A percentile compares a stretch with the other conserved stretches of the same genome.
phyloP scores from a whole-genome alignment of 495 filamentous ascomycete species.

The Pyrenula aspistea region DNA sequence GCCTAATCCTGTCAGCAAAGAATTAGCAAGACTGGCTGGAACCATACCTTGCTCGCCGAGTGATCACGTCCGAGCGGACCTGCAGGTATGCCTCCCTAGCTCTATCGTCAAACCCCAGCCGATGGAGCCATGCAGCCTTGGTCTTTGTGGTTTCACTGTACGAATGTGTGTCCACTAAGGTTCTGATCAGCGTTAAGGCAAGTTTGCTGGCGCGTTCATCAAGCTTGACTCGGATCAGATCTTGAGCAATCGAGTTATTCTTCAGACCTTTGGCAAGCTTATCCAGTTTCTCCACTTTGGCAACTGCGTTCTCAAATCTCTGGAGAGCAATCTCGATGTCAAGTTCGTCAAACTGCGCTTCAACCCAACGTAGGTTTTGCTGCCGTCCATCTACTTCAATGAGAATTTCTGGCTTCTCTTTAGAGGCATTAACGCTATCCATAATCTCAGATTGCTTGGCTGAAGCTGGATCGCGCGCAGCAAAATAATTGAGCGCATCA shows the following conservation, averaged over 20 bases:
- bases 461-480: conserved; percentile 52
- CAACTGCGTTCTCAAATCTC: conserved; percentile 73
- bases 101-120: conserved; percentile 80
- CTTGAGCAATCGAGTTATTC: conserved; percentile 72
- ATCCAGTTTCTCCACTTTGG: conserved; percentile 69
- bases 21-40: conserved; percentile 4
- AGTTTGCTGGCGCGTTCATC: conserved; percentile 75
- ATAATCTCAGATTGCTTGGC: conserved; percentile 63
- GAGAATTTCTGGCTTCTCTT: conserved; percentile 57
- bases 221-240: conserved; percentile 79
- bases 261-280: conserved; percentile 67
- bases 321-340: conserved; percentile 94
- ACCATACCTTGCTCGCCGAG: conserved; percentile 70
- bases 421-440: conserved; percentile 44
- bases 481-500: conserved; percentile 72
- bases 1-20: conserved; percentile 38
- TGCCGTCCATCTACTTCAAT: conserved; percentile 96
- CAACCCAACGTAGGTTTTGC: conserved; percentile 89
- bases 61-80: conserved; percentile 61
- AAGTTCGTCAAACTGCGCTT: conserved; percentile 87
- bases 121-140: conserved; percentile 70
- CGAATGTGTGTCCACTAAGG: conserved; percentile 61
- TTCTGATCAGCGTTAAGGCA: conserved; percentile 58
- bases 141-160: conserved; percentile 57
- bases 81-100: conserved; percentile 79